These are phyloP conservation scores for Orbilia quercus DNA, from an alignment of 2,329 filamentous ascomycete species.

Conservation along the genomic window DNA sequence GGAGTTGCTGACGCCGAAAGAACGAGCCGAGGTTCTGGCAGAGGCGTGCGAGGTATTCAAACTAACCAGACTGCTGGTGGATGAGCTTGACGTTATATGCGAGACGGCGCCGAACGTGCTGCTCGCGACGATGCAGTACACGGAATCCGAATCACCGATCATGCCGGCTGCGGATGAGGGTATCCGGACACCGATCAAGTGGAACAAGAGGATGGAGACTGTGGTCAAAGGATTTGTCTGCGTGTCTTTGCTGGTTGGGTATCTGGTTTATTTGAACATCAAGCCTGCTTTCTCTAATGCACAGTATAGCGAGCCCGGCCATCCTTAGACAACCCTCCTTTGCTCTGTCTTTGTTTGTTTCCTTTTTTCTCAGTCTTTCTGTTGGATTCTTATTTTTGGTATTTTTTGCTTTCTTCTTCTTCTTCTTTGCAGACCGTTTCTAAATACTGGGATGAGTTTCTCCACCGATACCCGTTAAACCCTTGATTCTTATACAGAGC, in stretches of 20 bases:
- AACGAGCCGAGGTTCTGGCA: conserved; percentile 33
- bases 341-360: too few species aligned
- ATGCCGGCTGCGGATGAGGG: conserved; percentile 1
- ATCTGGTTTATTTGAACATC: conserved; percentile 30
- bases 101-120: conserved; percentile 33
- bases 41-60: conserved; percentile 54
- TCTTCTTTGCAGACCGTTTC: neutral
- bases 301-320: conserved; percentile 17
- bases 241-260: conserved; percentile 33
- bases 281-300: neutral
- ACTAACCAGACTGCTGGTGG: conserved; percentile 40
- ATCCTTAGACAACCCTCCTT: conserved; percentile 11
- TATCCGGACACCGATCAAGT: neutral
- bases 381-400: too few species aligned
- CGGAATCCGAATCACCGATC: conserved; percentile 40
- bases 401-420: neutral
- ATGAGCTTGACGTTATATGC: conserved; percentile 47
- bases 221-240: conserved; percentile 35
- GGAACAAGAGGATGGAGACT: conserved; percentile 34
- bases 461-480: conserved; percentile 26
- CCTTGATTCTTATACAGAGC: conserved; percentile 24
- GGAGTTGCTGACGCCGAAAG: conserved; percentile 42
- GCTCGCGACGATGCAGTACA: conserved; percentile 51
- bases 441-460: conserved; percentile 5
- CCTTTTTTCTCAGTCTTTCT: neutral